Evolutionary conservation across 176 grass and related monocot genomes (phyloP), one percentile per base, ranked within the genome.

Genomic region (Carex scoparia): DNA sequence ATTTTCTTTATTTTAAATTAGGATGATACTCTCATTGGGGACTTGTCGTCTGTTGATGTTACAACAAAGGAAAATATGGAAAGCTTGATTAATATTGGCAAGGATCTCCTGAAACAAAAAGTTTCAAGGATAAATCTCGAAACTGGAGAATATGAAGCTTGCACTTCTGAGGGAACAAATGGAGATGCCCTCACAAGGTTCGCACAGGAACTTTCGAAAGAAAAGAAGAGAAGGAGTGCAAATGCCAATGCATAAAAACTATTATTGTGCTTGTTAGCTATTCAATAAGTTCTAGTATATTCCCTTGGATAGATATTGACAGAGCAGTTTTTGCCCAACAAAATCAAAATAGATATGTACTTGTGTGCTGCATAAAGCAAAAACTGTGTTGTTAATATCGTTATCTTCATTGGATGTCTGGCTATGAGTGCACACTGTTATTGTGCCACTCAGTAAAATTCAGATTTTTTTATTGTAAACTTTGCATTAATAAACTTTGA

Each of bases 21-120:
- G 93, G 91, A 96, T 49, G 91, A 93, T 59, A 65, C 62, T 0
- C 63, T 97, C 69, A 69, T 0, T 0, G 90, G 91, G 6, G 38
- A 40, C 38, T 40, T 88, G 0, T 68, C 85, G 2, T 92, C 91
- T 2, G 91, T 97, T 11, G 94, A 97, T 16, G 65, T 88, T 57
- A 79, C 94, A 40, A 92, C 91, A 9, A 84, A 62, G 61, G 61
- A 94, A 87, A 94, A 97, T 85, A 87, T 94, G 90, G 42, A 85
- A 40, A 84, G 61, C 10, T 70, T 92, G 38, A 81, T 97, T 0
- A 59, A 79, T 9, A 86, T 97, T 10, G 92, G 92, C 1, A 69
- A 85, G 0, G 58, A 56, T 0, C 85, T 97, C 4, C 75, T 94
- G 2, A 79, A 83, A 71, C 92, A 82, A 80, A 65, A 46, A 19